Evolutionary conservation across 306 rosid species (phyloP), one percentile per base, ranked within the genome.

Genomic region (Pterocarpus macrocarpus): DNA sequence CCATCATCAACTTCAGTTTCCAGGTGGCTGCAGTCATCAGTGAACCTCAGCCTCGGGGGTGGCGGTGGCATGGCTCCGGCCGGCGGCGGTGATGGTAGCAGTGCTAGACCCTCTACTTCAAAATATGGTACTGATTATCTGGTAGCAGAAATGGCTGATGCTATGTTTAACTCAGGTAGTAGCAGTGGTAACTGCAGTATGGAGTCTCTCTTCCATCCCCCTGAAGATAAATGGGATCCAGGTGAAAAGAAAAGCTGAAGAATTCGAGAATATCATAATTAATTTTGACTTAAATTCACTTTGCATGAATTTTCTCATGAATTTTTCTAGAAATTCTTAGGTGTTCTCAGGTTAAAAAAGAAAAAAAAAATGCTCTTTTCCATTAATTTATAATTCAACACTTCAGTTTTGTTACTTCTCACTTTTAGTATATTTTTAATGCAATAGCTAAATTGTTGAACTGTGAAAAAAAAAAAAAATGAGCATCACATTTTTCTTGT

Each of bases 81-180:
- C 28, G 56, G n/a, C 4, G 34, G 43, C 52, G 49, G 64, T 9
- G 12, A 13, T 2, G 15, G 71, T n/a, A 73, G 30, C 5, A 10
- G 49, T 15, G 82, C 65, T 0, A 90, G 80, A 1, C 87, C 92
- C 17, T 74, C 88, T 15, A 45, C 80, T 59, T 33, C 78, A 34
- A 84, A 79, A 39, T 83, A 17, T 8, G 82, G 41, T 1, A 3
- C 34, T 75, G 85, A 61, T 8, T 86, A 82, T 35, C 81, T 85
- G 35, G 97, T 86, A 12, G 52, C 82, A 32, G 95, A 91, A 39
- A 57, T 91, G 83, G 97, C 90, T 1, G 94, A 90, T 62, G 88
- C 61, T 4, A 89, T 94, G 98, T 94, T 91, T 57, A 90, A 91
- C 45, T 87, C 90, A 0, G 90, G 92, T 35, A 84, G 86, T n/a